Evolutionary conservation across 2,329 filamentous ascomycete species (phyloP).

Genomic region (Chaetomium strumarium): DNA sequence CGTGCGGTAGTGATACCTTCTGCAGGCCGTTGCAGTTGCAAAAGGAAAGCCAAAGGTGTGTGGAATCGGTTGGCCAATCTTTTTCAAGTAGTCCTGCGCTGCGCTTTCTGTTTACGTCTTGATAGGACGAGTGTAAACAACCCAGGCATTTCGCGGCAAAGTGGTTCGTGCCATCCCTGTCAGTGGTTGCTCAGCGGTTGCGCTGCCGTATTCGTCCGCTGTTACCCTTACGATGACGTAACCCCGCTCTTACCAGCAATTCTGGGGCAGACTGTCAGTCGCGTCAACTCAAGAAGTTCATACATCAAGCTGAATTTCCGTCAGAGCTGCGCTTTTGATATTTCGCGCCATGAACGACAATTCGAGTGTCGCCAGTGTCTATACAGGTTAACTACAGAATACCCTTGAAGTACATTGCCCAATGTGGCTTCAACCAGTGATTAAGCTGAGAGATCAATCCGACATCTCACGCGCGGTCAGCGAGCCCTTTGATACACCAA

Average conservation of each 20-base stretch:
- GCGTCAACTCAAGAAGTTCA: constrained; percentile 17
- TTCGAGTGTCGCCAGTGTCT: neutral
- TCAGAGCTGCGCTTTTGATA: neutral
- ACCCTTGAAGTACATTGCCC: neutral
- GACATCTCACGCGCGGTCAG: neutral
- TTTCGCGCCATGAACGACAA: neutral
- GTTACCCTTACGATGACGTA: constrained; percentile 16
- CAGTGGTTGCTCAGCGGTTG: constrained; percentile 14
- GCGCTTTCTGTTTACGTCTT: constrained; percentile 21
- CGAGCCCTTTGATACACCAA: constrained; percentile 5
- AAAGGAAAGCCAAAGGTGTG: constrained; percentile 4
- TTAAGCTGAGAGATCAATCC: neutral
- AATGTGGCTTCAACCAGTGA: neutral
- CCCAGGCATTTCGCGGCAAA: neutral
- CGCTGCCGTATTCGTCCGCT: constrained; percentile 12
- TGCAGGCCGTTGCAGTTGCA: neutral
- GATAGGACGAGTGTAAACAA: constrained; percentile 20
- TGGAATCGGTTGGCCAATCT: neutral
- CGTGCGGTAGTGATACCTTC: constrained; percentile 13
- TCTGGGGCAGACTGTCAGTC: constrained; percentile 9
- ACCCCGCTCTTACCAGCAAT: constrained; percentile 1
- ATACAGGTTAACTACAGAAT: neutral
- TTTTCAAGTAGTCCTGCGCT: constrained; percentile 3
- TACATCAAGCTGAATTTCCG: neutral
- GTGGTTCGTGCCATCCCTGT: constrained; percentile 19